Base-by-base conservation (phyloP, 208 protist genomes). In the Crithidia expoeki region DNA sequence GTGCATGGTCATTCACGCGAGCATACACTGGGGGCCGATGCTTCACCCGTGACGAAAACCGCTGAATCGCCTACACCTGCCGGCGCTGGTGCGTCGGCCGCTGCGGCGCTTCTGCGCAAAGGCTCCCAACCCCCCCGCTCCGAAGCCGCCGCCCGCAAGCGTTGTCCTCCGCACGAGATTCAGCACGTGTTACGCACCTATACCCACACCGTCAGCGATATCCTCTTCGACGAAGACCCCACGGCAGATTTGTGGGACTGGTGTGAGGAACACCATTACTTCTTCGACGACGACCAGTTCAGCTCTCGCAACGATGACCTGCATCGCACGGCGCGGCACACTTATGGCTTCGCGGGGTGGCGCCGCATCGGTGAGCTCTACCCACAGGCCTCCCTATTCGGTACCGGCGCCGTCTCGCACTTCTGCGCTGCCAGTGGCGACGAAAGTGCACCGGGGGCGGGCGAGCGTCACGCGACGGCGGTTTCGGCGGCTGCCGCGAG, bases 261-360 rank as follows among this genome's bases (percentile, higher is more conserved):
- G 19, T 94, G 89, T 64, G 57, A 74, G 49, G 56, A 72, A 9
- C 60, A 80, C 0, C 59, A 84, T 21, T 73, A 67, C 56, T 80
- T 72, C 58, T 96, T 95, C 73, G 74, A 86, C 60, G 92, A 96
- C 59, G 58, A 68, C 0, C 83, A 96, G 73, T 94, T 96, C 68
- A 71, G 73, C 33, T 64, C 81, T 0, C 78, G 86, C 72, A 81
- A 88, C 62, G 58, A 78, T 16, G 16, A 74, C 42, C 28, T 80
- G 11, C 85, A 92, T 21, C 57, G 69, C 33, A 69, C 57, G 9
- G 81, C 81, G 34, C 81, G 70, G 33, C 33, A 44, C 38, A 61
- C 77, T 21, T 94, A 92, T 69, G 68, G 72, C 56, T 81, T 90
- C 25, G 50, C 73, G 0, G 51, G 64, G 6, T 96, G 89, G 89